A percentile compares a stretch with the other conserved stretches of the same genome.
These are phyloP conservation scores for Pyrenula massariospora DNA, from an alignment of 495 filamentous ascomycete genomes.

Conservation along the genomic window DNA sequence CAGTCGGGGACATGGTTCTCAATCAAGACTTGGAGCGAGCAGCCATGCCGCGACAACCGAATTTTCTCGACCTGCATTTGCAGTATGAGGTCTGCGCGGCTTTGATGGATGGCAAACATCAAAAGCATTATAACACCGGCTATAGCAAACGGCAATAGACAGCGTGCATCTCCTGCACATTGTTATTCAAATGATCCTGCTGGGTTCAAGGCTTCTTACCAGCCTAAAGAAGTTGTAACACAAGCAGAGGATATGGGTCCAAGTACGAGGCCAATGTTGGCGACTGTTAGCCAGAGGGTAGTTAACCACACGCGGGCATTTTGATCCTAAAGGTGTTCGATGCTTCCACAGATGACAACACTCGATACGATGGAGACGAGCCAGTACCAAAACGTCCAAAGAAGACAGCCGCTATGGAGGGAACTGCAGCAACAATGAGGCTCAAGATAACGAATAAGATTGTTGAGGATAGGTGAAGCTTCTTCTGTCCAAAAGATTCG, in stretches of 20 bases:
- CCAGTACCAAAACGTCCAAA: conserved; percentile 33
- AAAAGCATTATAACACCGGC: too few species aligned
- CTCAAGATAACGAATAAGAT: conserved; percentile 28
- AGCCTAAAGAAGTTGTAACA: too few species aligned
- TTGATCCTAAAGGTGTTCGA: conserved; percentile 40
- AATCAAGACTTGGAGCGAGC: too few species aligned
- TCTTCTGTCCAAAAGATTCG: conserved; percentile 39
- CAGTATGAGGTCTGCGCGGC: too few species aligned
- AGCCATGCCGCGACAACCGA: too few species aligned
- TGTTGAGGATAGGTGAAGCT: conserved; percentile 33
- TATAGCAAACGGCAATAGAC: too few species aligned
- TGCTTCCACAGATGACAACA: conserved; percentile 36
- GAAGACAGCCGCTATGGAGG: conserved; percentile 21
- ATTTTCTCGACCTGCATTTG: too few species aligned
- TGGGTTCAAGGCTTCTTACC: too few species aligned
- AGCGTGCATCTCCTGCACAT: too few species aligned
- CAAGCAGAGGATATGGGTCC: conserved; percentile 34
- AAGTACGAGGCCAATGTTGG: conserved; percentile 30
- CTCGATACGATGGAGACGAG: conserved; percentile 36
- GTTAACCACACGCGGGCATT: conserved; percentile 35
- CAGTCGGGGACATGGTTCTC: too few species aligned
- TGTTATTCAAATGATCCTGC: too few species aligned
- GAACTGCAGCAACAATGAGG: conserved; percentile 25
- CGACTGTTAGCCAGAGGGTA: conserved; percentile 30
- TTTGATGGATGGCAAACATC: too few species aligned